Conservation (phyloP, 192 early-diverging fungal species). For the Entomortierella parvispora region DNA sequence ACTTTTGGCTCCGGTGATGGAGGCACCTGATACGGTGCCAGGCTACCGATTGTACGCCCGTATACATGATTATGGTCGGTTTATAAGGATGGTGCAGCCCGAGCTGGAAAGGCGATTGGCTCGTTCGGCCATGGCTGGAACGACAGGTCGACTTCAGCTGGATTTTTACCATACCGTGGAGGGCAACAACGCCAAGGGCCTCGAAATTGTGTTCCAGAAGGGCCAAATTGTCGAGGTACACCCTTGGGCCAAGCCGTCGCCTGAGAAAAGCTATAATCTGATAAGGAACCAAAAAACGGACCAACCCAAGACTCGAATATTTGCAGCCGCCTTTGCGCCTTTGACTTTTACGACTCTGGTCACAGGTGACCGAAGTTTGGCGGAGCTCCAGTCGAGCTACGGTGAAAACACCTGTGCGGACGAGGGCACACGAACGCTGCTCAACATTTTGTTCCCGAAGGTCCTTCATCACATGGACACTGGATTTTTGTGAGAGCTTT, state of each 20-base stretch:
- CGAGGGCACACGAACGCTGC: no score
- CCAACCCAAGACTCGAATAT: no score
- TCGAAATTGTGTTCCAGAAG: no score
- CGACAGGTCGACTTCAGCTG: not conserved
- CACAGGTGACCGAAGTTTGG: not conserved
- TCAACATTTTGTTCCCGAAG: no score
- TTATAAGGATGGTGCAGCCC: constrained; percentile 14
- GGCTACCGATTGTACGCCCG: constrained; percentile 15
- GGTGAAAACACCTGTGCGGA: not conserved
- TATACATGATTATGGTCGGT: constrained; percentile 21
- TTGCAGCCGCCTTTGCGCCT: no score
- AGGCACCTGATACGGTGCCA: not conserved
- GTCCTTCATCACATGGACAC: no score
- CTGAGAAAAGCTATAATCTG: no score
- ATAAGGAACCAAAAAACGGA: no score
- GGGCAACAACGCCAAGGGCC: not conserved
- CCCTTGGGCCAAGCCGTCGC: no score
- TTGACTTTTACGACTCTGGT: not conserved
- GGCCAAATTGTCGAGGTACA: no score
- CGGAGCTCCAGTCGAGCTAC: not conserved
- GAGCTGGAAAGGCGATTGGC: constrained; percentile 25
- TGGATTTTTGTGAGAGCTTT: no score
- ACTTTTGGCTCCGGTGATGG: constrained; percentile 5
- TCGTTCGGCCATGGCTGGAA: constrained; percentile 17
- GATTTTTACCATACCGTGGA: not conserved